These are phyloP conservation scores for Coniochaeta ligniaria DNA, from an alignment of 2,329 filamentous ascomycete species.

Conservation along the genomic window DNA sequence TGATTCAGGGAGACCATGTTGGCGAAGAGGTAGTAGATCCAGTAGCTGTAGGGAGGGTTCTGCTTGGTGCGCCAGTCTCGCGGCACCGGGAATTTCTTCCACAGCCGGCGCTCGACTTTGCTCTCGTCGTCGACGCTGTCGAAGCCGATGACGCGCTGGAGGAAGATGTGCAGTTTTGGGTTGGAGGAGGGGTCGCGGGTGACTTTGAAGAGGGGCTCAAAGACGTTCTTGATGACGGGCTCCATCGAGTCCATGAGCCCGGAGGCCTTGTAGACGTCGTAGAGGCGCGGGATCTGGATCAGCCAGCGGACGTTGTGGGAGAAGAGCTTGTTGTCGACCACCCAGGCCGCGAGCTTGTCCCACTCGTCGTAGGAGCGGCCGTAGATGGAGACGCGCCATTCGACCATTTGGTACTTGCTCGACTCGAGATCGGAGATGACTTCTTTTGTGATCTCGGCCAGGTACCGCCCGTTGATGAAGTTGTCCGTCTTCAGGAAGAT, in stretches of 20 bases:
- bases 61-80: conserved; percentile 85
- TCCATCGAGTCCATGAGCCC: conserved; percentile 85
- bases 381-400: conserved; percentile 98
- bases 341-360: conserved; percentile 96
- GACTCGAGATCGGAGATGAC: conserved; percentile 96
- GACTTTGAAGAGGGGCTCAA: conserved; percentile 89
- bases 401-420: conserved; percentile 99
- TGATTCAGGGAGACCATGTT: conserved; percentile 90
- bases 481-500: conserved; percentile 99
- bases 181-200: conserved; percentile 81
- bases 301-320: conserved; percentile 98
- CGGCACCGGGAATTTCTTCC: conserved; percentile 89
- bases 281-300: conserved; percentile 88
- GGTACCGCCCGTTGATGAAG: conserved; percentile 88
- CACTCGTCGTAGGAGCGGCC: conserved; percentile 88
- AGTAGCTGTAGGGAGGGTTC: conserved; percentile 97
- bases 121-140: conserved; percentile 98
- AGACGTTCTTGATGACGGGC: conserved; percentile 83
- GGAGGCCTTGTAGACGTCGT: conserved; percentile 89
- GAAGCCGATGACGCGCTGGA: conserved; percentile 93
- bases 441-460: conserved; percentile 96
- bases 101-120: conserved; percentile 90
- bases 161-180: conserved; percentile 88
- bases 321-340: conserved; percentile 95
- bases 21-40: conserved; percentile 95